These are phyloP conservation scores for Tagetes erecta DNA, from an alignment of 129 eudicot species.

Conservation along the genomic window DNA sequence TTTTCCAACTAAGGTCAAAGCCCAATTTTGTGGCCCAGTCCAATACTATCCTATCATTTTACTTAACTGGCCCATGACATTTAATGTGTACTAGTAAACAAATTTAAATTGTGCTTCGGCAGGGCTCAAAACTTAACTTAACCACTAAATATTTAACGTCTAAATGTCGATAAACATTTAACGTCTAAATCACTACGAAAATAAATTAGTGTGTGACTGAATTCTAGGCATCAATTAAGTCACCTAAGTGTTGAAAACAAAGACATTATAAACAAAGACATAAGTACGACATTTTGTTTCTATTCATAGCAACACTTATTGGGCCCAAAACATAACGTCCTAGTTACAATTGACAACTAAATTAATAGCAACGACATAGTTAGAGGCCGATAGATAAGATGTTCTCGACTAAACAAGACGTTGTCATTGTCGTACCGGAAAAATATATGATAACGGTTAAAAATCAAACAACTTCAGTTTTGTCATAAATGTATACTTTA, in stretches of 20 bases:
- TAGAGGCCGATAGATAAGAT: neutral
- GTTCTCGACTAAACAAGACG: neutral
- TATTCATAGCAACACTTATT: neutral
- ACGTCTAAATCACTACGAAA: too few relatives aligned
- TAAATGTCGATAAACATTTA: too few relatives aligned
- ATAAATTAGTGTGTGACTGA: too few relatives aligned
- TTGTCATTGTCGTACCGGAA: neutral
- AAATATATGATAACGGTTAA: neutral
- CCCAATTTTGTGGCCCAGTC: too few relatives aligned
- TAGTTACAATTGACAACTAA: neutral
- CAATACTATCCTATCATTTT: too few relatives aligned
- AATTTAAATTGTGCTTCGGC: too few relatives aligned
- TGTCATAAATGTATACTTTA: neutral
- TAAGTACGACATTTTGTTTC: slow-evolving; percentile 10
- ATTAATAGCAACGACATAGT: neutral
- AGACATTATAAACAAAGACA: neutral
- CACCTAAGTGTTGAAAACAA: neutral
- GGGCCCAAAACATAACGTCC: neutral
- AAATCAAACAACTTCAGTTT: neutral
- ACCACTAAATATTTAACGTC: too few relatives aligned
- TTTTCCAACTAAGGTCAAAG: too few relatives aligned
- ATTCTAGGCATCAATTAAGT: too few relatives aligned
- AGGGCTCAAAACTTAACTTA: too few relatives aligned
- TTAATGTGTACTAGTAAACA: too few relatives aligned
- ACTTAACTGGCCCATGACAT: too few relatives aligned